These are phyloP conservation scores for Pseudogymnoascus sp. DNA, from an alignment of 2,329 filamentous ascomycete species.

Conservation along the genomic window DNA sequence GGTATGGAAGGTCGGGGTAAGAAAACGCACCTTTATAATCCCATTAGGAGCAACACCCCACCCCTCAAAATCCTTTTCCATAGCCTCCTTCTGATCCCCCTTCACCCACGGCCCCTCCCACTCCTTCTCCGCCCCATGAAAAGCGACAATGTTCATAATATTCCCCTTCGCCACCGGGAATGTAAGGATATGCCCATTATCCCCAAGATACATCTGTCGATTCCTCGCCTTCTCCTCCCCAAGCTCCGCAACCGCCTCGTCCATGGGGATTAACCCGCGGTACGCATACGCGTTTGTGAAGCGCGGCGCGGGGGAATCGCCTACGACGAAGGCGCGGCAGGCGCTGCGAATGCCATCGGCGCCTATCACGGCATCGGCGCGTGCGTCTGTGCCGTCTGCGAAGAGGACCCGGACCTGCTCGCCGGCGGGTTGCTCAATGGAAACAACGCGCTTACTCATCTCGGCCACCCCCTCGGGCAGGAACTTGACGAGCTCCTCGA, in stretches of 20 bases:
- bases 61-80: constrained; percentile 31
- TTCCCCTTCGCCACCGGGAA: constrained; percentile 48
- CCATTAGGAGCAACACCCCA: constrained; percentile 31
- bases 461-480: constrained; percentile 26
- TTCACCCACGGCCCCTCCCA: constrained; percentile 37
- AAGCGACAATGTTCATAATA: constrained; percentile 47
- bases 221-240: constrained; percentile 40
- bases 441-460: constrained; percentile 27
- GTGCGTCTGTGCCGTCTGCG: constrained; percentile 33
- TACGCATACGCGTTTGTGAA: constrained; percentile 46
- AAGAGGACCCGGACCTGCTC: constrained; percentile 29
- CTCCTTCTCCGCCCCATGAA: constrained; percentile 33
- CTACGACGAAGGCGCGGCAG: constrained; percentile 43
- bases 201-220: constrained; percentile 48
- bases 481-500: constrained; percentile 33
- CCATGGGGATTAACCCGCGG: constrained; percentile 51
- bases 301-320: constrained; percentile 23
- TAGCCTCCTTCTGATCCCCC: constrained; percentile 33
- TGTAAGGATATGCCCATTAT: constrained; percentile 47
- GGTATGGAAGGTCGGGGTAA: neutral
- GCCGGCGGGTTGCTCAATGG: constrained; percentile 17
- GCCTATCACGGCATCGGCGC: constrained; percentile 42
- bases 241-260: constrained; percentile 37
- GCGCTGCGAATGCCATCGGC: constrained; percentile 56
- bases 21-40: constrained; percentile 15